Percentiles rank a stretch among this genome's conserved stretches.
These are phyloP conservation scores for Macadamia integrifolia DNA, from an alignment of 164 flowering plant species.

Conservation along the genomic window DNA sequence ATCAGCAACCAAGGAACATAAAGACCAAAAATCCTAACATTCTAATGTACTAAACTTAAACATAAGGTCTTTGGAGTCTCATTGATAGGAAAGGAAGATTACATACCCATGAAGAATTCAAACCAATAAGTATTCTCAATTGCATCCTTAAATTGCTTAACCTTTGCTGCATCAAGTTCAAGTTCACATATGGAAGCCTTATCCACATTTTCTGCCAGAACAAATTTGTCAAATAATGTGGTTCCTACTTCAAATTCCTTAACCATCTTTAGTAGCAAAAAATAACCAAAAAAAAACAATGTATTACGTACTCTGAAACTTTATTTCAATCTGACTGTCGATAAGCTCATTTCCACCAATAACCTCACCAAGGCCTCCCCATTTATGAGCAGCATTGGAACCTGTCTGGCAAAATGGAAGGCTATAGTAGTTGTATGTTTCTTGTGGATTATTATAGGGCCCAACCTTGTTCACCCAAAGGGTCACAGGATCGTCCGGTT, in stretches of 20 bases:
- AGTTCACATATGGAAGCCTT: conserved; percentile 46
- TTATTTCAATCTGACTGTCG: conserved; percentile 59
- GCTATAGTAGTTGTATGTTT: conserved; percentile 69
- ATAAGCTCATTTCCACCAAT: conserved; percentile 83
- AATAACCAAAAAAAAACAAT: neutral
- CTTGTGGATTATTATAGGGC: conserved; percentile 79
- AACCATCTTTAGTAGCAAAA: neutral
- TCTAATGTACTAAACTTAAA: no score
- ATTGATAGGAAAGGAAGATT: neutral
- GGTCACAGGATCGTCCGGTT: conserved; percentile 45
- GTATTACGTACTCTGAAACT: conserved; percentile 44
- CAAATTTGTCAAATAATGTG: neutral
- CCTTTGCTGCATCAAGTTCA: conserved; percentile 57
- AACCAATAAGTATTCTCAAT: conserved; percentile 70
- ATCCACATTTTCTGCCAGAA: conserved; percentile 49
- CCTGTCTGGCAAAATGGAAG: conserved; percentile 62
- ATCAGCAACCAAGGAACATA: no score
- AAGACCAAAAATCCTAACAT: no score
- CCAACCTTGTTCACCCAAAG: conserved; percentile 84
- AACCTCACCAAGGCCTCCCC: conserved; percentile 87
- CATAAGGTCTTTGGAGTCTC: no score
- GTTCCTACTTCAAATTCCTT: neutral
- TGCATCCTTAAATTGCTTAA: conserved; percentile 65
- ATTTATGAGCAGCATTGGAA: conserved; percentile 49
- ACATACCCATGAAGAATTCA: conserved; percentile 75